Evolutionary conservation across 2,329 filamentous ascomycete species (phyloP), one percentile per base, ranked within the genome.

Genomic region (Zasmidium citrigriseum): DNA sequence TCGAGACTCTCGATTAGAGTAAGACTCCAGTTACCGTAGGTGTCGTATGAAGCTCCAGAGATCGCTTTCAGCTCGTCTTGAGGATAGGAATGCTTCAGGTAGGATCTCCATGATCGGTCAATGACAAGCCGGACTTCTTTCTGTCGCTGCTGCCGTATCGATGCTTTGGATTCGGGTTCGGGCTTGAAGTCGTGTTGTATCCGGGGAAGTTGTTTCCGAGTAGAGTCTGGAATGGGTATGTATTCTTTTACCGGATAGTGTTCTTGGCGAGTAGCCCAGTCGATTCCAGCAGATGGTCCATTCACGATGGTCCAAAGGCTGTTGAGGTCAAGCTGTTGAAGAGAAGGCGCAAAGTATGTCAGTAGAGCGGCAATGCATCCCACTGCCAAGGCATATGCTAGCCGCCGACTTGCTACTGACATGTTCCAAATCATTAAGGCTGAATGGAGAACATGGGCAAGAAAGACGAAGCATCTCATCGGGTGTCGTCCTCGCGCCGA

Each of bases 21-120:
- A 4, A 41, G 16, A 7, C 89, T 89, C 91, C 91, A 96, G 48
- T 89, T 90, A 69, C 91, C 93, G 72, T 96, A 97, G 0, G 91
- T 89, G 69, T 96, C 90, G 24, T 85, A 85, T 62, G 80, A 86
- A 20, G 76, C 78, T 54, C 86, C 86, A 20, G 85, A 83, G 16
- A 72, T 41, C 1, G 93, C 93, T 22, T 77, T 81, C 9, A 97
- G 75, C 76, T 97, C 93, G 70, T 97, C 93, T 67, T 96, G 90
- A 61, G 88, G 83, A 86, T 91, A 93, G 7, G 92, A 93, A 68
- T 87, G 82, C 61, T 84, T 80, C 70, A 84, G 89, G 76, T 97
- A 97, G 34, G 89, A 90, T 3, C 80, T 76, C 93, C 93, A 97
- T 0, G 90, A 87, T 64, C 87, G 88, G 67, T 83, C 77, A 75